Evolutionary conservation across 495 filamentous ascomycete species (phyloP), one percentile per base, ranked within the genome.

Genomic region (Geopyxis carbonaria): DNA sequence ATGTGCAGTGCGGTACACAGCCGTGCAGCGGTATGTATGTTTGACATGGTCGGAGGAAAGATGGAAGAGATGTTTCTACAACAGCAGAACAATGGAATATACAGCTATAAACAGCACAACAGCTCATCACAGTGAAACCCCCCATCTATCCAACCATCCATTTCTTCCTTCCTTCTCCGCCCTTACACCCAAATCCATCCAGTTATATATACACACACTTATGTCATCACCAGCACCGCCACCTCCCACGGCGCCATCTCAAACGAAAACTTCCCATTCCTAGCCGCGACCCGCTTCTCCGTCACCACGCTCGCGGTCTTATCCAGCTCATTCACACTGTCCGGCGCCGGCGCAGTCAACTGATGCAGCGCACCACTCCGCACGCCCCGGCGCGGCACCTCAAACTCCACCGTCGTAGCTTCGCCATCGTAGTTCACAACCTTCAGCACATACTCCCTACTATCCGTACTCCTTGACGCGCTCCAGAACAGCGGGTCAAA

Each of bases 401-500:
- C 43, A 13, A 42, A 45, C 47, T 61, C 40, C 55, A 59, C 21
- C 54, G 61, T 38, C 50, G 38, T 47, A 11, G 52, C 39, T n/a
- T n/a, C n/a, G n/a, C n/a, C n/a, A n/a, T n/a, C n/a, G n/a, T n/a
- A n/a, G 27, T 59, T 61, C 22, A 59, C 44, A 33, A 48, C 32
- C 41, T 47, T 44, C 21, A 11, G n/a, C 23, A 13, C 13, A 39
- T 16, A 18, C 19, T 5, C 31, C 31, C 6, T 11, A 14, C 31
- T 38, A 30, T 11, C 4, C 5, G 10, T 9, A 6, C 9, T 50
- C 33, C 16, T 42, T 51, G 0, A 41, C 42, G 68, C 68, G 4
- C 64, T 65, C 61, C 65, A 73, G 53, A 68, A 75, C 1, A 66
- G 33, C 0, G 69, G 70, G 4, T 64, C 63, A 50, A 69, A 65